A percentile compares a stretch with the other conserved stretches of the same genome.
Conservation (phyloP, 176 grass and related monocot genomes). For the Triticum dicoccoides region DNA sequence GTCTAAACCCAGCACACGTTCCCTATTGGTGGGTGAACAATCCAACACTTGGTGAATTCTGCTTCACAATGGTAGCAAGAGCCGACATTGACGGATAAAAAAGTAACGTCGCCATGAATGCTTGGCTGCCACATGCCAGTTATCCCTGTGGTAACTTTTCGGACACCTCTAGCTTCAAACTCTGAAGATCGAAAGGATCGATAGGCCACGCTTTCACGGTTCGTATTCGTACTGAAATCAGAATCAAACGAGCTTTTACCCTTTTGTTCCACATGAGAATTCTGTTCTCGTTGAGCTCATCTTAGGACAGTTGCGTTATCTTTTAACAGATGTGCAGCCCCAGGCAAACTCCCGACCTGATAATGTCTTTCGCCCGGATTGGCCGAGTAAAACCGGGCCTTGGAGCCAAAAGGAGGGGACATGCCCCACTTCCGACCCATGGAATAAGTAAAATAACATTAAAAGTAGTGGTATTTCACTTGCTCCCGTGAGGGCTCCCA, state of each 20-base stretch:
- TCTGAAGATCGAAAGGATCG: neutral
- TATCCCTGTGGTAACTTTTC: slow-evolving; percentile 79
- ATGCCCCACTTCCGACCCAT: slow-evolving; percentile 16
- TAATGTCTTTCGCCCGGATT: slow-evolving; percentile 64
- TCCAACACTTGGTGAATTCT: too few species aligned
- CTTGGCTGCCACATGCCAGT: slow-evolving; percentile 74
- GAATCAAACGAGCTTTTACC: slow-evolving; percentile 76
- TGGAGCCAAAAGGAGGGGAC: slow-evolving; percentile 9
- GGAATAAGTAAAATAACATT: slow-evolving; percentile 68
- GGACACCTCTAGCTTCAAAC: slow-evolving; percentile 55
- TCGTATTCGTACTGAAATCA: too few species aligned
- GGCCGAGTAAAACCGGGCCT: neutral
- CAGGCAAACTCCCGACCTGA: slow-evolving; percentile 64
- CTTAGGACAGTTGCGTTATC: slow-evolving; percentile 63
- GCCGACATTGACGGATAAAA: too few species aligned
- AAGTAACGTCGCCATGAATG: neutral
- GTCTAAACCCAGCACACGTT: too few species aligned
- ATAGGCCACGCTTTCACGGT: too few species aligned
- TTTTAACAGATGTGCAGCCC: slow-evolving; percentile 59
- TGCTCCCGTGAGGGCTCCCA: neutral
- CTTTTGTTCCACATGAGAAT: slow-evolving; percentile 73
- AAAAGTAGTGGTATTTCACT: slow-evolving; percentile 70
- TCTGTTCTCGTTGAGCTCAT: slow-evolving; percentile 65
- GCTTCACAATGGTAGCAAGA: too few species aligned
- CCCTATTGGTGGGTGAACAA: too few species aligned